Evolutionary conservation across 1,139 yeast genomes (phyloP), one percentile per base, ranked within the genome.

Genomic region (Suhomyces atakaporum): DNA sequence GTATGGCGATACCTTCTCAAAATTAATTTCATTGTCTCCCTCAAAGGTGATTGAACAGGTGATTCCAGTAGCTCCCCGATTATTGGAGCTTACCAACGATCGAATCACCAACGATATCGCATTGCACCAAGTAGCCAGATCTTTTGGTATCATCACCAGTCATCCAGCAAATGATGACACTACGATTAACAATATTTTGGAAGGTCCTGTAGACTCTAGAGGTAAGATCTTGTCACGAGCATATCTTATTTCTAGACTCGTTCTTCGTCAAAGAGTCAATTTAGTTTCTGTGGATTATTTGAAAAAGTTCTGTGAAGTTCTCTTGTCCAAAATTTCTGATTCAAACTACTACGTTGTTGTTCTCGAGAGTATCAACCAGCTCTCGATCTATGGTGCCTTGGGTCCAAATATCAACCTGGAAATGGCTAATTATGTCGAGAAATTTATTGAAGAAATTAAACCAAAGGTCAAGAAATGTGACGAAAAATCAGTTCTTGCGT

Each of bases 321-420:
- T 66, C 3, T 35, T 53, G 25, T 40, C 31, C 0, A 40, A 49
- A 15, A 33, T 65, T 7, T 42, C 45, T 10, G 63, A 59, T 16
- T 16, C 58, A 1, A 42, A 42, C 13, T 40, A 44, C 14, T 58
- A 58, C 51, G 57, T 44, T 10, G 51, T 62, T 1, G 67, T 77
- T 0, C 50, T 79, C 3, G 77, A 69, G 13, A 61, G 78, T 5
- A 40, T 84, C 4, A 63, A 76, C 5, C 85, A 85, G 49, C 49
- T 86, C 12, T 62, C 83, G 0, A 69, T 78, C 23, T 84, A 67
- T 62, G 92, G 90, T 2, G 73, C 72, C 1, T 54, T 83, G 23
- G 74, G 75, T 0, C 47, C 49, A 1, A 20, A 24, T 4, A 31
- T 40, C 5, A 33, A 39, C n/a, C 14, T 27, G 4, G 44, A 47